Base-by-base conservation (phyloP, 768 basidiomycete species). In the Xerocomellus chrysenteron region DNA sequence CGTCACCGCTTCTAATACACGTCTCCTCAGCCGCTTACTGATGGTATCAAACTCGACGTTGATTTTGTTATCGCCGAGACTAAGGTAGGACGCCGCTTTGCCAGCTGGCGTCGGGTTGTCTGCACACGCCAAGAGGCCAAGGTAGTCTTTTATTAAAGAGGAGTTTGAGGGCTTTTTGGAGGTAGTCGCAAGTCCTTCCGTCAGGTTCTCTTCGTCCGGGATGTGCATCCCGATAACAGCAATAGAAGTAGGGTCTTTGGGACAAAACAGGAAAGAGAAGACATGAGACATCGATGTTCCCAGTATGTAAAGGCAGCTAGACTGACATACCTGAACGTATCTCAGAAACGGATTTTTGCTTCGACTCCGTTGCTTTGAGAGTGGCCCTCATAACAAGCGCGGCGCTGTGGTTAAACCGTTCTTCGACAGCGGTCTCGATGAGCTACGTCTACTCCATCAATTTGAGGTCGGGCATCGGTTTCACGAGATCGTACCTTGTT, bases 81-180 rank as follows among this genome's bases (percentile, higher is more conserved):
- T 88, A 41, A 94, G 68, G 70, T 91, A 94, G 10, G 88, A 87
- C 1, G 80, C 76, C 13, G 84, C 82, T 56, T 80, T 81, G 11
- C 90, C 91, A 24, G 81, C 79, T 9, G 84, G 74, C 1, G 88
- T 91, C 16, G 90, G 90, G 65, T 94, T 94, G 67, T 95, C 93
- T 17, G 86, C 86, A 30, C 81, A 83, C 0, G 92, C 84, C 41
- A 95, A 76, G 69, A 94, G 80, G 10, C 85, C 85, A n/a, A 92
- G 75, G 70, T 89, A 95, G 50, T 92, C 87, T 70, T 88, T 91
- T 52, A 93, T 76, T 50, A 86, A 79, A 5, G 82, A 76, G 19
- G 82, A 73, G 47, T 78, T 78, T 10, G 85, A 81, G 0, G 75
- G 71, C 39, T 81, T 79, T 68, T 84, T 87, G 6, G 78, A 76